Conservation (phyloP, 768 basidiomycete species). For the Erythrobasidium yunnanense region DNA sequence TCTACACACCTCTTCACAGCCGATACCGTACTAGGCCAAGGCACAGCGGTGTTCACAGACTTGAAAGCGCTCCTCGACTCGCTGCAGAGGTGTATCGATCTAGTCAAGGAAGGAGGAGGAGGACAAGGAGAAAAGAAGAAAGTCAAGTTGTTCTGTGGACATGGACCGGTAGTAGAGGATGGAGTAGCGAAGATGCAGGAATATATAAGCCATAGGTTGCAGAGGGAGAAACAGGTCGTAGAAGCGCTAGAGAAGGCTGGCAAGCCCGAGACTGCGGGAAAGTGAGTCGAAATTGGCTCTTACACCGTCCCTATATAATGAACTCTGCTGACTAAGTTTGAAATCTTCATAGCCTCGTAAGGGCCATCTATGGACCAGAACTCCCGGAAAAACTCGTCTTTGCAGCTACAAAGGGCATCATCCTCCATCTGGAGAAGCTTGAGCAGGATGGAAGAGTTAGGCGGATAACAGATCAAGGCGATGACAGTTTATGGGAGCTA, state of each 20-base stretch:
- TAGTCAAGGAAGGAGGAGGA: neutral
- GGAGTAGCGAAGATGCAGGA: conserved; percentile 54
- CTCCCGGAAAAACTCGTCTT: conserved; percentile 57
- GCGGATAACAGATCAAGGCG: conserved; percentile 21
- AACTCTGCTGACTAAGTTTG: conserved; percentile 45
- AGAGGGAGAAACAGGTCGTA: conserved; percentile 70
- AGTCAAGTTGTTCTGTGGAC: conserved; percentile 65
- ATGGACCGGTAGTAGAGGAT: conserved; percentile 65
- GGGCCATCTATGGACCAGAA: conserved; percentile 52
- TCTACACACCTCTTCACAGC: conserved; percentile 64
- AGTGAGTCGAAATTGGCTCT: conserved; percentile 2
- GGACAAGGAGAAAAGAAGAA: neutral
- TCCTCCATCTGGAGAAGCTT: conserved; percentile 64
- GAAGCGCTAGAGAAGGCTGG: neutral
- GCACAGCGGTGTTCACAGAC: conserved; percentile 79
- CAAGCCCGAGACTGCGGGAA: neutral
- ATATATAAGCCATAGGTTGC: conserved; percentile 70
- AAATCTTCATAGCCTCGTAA: conserved; percentile 57
- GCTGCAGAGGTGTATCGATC: conserved; percentile 44
- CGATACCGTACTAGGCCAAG: conserved; percentile 81
- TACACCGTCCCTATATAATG: too few relatives aligned
- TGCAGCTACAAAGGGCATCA: conserved; percentile 58
- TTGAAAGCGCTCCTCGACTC: conserved; percentile 59
- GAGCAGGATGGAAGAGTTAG: conserved; percentile 54
- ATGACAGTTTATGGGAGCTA: conserved; percentile 7